Conservation (phyloP, 306 rosid genomes). For the Prunus campanulata region DNA sequence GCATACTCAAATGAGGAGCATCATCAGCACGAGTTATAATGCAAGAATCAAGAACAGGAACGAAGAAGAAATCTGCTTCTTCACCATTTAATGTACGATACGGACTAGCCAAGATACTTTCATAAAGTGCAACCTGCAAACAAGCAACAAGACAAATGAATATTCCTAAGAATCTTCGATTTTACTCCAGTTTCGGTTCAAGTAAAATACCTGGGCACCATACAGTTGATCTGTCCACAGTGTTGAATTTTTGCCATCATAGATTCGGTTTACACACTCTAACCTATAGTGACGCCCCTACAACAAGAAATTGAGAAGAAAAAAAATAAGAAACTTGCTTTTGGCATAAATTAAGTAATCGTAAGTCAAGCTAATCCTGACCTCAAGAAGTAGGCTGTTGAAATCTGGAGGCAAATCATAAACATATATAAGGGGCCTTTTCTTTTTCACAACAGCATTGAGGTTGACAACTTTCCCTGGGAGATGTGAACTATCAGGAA, state of each 20-base stretch:
- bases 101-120: constrained; percentile 86
- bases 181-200: constrained; percentile 16
- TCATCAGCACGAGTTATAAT: constrained; percentile 90
- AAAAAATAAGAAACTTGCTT: constrained; percentile 18
- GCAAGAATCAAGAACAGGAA: constrained; percentile 96
- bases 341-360: constrained; percentile 17
- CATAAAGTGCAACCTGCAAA: constrained; percentile 82
- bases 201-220: constrained; percentile 78
- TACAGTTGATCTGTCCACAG: constrained; percentile 78
- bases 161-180: constrained; percentile 5
- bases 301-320: constrained; percentile 20
- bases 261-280: constrained; percentile 87
- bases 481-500: constrained; percentile 43
- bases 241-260: constrained; percentile 63
- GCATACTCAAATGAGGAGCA: constrained; percentile 85
- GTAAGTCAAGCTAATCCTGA: constrained; percentile 34
- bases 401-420: constrained; percentile 84
- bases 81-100: constrained; percentile 86
- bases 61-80: constrained; percentile 96
- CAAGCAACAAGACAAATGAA: constrained; percentile 26
- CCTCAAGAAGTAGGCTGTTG: constrained; percentile 94
- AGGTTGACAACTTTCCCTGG: constrained; percentile 45
- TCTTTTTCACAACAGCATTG: constrained; percentile 60
- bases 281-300: constrained; percentile 94
- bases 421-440: constrained; percentile 88